Evolutionary conservation across 1,284 basidiomycete genomes (phyloP).

Genomic region (Austroboletus rostrupii): DNA sequence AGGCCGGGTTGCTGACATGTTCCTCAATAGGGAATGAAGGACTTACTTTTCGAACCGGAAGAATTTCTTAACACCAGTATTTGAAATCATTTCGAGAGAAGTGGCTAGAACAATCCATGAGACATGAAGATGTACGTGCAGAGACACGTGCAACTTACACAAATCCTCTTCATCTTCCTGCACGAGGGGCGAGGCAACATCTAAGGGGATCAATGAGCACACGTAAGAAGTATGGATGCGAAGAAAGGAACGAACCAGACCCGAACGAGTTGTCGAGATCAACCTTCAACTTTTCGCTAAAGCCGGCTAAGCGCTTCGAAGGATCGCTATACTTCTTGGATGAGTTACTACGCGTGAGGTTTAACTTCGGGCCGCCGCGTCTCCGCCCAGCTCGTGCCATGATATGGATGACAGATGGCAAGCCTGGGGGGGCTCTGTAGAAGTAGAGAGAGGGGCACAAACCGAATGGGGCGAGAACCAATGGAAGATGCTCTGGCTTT

Average conservation of each 20-base stretch:
- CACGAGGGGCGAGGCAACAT: constrained; percentile 37
- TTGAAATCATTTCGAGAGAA: constrained; percentile 34
- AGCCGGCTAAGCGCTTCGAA: too few species aligned
- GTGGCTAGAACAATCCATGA: constrained; percentile 20
- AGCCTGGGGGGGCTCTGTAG: too few species aligned
- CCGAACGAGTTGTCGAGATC: constrained; percentile 46
- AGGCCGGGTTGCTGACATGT: neutral
- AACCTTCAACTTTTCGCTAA: too few species aligned
- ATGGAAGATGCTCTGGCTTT: too few species aligned
- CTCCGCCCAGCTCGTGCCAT: too few species aligned
- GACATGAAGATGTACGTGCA: constrained; percentile 1
- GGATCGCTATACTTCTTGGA: too few species aligned
- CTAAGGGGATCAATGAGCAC: constrained; percentile 20
- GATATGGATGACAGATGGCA: too few species aligned
- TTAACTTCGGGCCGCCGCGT: too few species aligned
- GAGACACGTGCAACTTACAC: constrained; percentile 32
- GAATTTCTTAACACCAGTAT: constrained; percentile 32
- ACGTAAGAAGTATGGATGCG: neutral
- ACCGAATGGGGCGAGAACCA: too few species aligned
- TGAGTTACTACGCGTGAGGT: too few species aligned
- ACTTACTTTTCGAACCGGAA: constrained; percentile 31
- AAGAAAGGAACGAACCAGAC: constrained; percentile 34
- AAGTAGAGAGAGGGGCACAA: too few species aligned
- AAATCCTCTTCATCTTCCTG: constrained; percentile 68
- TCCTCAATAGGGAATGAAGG: neutral